Percentiles rank a stretch among this genome's conserved stretches.
These are phyloP conservation scores for Collariella sp. DNA, from an alignment of 495 filamentous ascomycete genomes.

Conservation along the genomic window DNA sequence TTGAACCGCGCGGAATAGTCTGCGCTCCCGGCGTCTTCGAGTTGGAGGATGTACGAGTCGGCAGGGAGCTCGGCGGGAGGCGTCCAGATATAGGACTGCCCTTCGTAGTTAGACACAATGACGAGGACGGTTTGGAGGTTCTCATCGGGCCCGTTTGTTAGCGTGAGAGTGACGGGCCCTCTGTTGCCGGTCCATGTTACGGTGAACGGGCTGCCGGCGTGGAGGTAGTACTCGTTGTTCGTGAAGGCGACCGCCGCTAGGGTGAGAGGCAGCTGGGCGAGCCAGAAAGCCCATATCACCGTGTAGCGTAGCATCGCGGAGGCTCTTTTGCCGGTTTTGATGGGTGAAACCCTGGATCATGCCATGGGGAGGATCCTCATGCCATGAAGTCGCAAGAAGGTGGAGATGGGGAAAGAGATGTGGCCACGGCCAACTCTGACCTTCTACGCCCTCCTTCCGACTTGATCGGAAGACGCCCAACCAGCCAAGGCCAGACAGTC, in stretches of 20 bases:
- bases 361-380: too few species aligned
- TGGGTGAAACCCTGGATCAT: too few species aligned
- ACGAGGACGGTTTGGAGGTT: conserved; percentile 2
- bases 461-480: too few species aligned
- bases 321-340: too few species aligned
- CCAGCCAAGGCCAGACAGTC: too few species aligned
- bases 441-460: too few species aligned
- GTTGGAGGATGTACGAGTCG: conserved; percentile 1
- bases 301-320: too few species aligned
- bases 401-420: too few species aligned
- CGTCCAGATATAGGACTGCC: conserved; percentile 4
- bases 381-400: too few species aligned
- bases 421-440: too few species aligned
- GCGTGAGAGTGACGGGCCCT: conserved; percentile 1
- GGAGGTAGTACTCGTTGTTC: conserved; percentile 7
- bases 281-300: neutral
- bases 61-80: neutral
- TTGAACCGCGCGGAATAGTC: conserved; percentile 8
- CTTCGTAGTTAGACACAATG: neutral
- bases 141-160: conserved; percentile 4
- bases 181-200: conserved; percentile 6
- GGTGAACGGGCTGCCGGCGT: neutral
- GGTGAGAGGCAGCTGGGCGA: neutral
- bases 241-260: conserved; percentile 3
- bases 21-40: conserved; percentile 3